These are phyloP conservation scores for Thielaviopsis populi DNA, from an alignment of 2,329 filamentous ascomycete species.

Conservation along the genomic window DNA sequence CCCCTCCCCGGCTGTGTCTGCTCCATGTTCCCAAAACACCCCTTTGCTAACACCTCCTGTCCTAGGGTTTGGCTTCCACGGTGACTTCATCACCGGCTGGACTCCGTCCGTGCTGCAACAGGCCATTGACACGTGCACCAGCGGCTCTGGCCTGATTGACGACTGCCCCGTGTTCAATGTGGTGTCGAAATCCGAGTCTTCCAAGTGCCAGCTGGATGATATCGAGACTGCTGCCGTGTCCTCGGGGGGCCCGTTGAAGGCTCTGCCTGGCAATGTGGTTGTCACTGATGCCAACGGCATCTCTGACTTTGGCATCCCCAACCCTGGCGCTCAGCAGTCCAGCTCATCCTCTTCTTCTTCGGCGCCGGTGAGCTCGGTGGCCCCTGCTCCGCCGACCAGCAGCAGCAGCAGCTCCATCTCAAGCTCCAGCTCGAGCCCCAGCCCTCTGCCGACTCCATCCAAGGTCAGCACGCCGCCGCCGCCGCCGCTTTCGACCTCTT, in stretches of 20 bases:
- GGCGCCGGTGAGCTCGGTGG: neutral
- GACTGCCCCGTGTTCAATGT: conserved; percentile 67
- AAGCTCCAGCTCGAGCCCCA: neutral
- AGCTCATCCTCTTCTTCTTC: neutral
- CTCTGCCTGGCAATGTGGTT: conserved; percentile 50
- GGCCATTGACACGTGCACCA: conserved; percentile 64
- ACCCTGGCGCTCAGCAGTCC: neutral
- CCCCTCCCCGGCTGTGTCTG: too few species aligned
- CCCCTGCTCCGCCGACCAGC: neutral
- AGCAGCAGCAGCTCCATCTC: too few species aligned
- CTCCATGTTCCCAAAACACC: too few species aligned
- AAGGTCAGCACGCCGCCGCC: conserved; percentile 6
- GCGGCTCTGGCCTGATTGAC: conserved; percentile 47
- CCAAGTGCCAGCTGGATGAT: conserved; percentile 47
- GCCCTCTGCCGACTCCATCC: conserved; percentile 13
- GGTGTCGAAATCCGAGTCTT: conserved; percentile 41
- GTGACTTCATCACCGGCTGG: conserved; percentile 72
- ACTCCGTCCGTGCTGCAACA: conserved; percentile 50
- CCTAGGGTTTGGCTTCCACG: conserved; percentile 59
- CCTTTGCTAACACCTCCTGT: neutral
- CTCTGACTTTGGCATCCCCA: neutral
- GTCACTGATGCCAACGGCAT: conserved; percentile 26
- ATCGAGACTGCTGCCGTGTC: conserved; percentile 37
- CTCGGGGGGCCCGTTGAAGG: conserved; percentile 33
- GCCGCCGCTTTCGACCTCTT: conserved; percentile 3